Evolutionary conservation across 129 eudicot species (phyloP).

Genomic region (Calendula officinalis): DNA sequence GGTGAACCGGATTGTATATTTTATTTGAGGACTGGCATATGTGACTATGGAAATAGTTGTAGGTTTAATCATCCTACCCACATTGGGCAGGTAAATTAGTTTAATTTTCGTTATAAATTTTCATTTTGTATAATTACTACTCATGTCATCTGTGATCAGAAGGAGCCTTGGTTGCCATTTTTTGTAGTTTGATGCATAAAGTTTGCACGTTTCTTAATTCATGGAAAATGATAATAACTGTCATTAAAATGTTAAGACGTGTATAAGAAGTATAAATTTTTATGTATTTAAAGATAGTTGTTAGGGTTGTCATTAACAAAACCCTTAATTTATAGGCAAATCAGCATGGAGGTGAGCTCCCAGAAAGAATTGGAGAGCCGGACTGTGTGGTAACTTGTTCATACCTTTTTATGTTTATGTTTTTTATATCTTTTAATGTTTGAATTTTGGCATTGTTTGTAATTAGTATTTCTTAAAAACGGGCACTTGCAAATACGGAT

Average conservation of each 20-base stretch:
- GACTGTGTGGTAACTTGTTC: conserved; percentile 72
- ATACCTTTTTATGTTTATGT: not conserved
- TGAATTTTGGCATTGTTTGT: not conserved
- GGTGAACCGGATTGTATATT: conserved; percentile 86
- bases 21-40: conserved; percentile 68
- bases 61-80: conserved; percentile 81
- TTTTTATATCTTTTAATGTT: not conserved
- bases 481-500: conserved; percentile 88
- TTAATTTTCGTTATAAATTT: conserved; percentile 1
- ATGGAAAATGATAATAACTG: too few species aligned
- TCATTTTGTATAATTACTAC: not conserved
- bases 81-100: conserved; percentile 49
- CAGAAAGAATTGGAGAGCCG: conserved; percentile 82
- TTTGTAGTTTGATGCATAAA: conserved; percentile 2
- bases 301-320: too few species aligned
- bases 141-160: not conserved
- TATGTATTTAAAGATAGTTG: too few species aligned
- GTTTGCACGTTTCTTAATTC: not conserved
- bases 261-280: too few species aligned
- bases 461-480: conserved; percentile 78
- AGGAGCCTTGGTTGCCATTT: not conserved
- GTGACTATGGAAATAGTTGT: conserved; percentile 81
- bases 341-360: conserved; percentile 54
- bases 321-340: conserved; percentile 31
- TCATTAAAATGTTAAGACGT: too few species aligned